Base-by-base conservation (phyloP, 2,329 filamentous ascomycete genomes). In the Gyromitra esculenta region DNA sequence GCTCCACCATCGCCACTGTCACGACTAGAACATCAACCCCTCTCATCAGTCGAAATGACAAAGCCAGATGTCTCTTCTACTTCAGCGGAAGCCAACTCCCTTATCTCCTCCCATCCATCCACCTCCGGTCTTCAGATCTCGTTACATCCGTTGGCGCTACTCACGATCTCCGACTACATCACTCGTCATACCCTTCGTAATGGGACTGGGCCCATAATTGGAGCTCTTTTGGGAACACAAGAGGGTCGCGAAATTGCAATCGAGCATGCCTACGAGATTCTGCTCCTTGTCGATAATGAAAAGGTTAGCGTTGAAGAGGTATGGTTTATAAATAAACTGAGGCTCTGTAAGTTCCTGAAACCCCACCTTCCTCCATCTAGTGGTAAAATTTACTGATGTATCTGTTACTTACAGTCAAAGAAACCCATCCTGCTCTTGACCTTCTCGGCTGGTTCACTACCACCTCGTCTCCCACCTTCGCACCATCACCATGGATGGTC, bases 131-230 rank as follows among this genome's bases (percentile, higher is more conserved):
- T 96, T 57, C 91, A 93, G 79, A 89, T 94, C 72, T 90, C 94
- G 81, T 89, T 99, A 18, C 96, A 99, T 82, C 96, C 96, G 35
- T 90, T 99, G 63, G 94, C 97, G 67, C 91, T 98, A 80, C 92
- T 99, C 84, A 96, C 92, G 79, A 96, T 99, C 81, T 97, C 95
- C 80, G 96, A 99, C 84, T 96, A 97, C 83, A 94, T 98, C 83
- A 97, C 95, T 75, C 90, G 96, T 76, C 94, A 97, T 84, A 92
- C 91, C 0, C 87, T 97, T 73, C 90, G 96, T 75, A 86, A 89
- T 67, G 90, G 94, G 81, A 83, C 86, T 18, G 92, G 92, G 0
- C 93, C 94, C 15, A 88, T 97, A 18, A 88, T 95, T 1, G 96
- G 96, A 73, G 94, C 91, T 67, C 87, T 99, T n/a, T 85, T 99